Evolutionary conservation across 768 basidiomycete species (phyloP), one percentile per base, ranked within the genome.

Genomic region (Kwoniella pini): DNA sequence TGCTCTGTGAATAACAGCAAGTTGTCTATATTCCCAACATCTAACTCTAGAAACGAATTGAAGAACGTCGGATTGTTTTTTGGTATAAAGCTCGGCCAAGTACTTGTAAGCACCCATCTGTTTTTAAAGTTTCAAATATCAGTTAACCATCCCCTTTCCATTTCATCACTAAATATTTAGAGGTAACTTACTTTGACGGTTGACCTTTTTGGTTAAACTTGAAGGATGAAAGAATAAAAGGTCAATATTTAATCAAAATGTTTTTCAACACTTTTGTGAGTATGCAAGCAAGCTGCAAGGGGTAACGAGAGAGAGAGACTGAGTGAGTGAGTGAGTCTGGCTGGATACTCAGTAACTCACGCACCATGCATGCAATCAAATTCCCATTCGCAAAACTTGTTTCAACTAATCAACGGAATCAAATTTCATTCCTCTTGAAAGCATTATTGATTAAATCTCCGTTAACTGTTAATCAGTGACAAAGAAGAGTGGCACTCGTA

Each of bases 11-110:
- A 97, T 90, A 70, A 99, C 92, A 74, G 96, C 92, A 76, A 98
- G 82, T 80, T 99, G 96, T 69, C 96, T 90, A 83, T 93, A 96
- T 79, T 97, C 94, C 94, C 94, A 96, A 86, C 92, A 95, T 73
- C 95, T 85, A 69, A 99, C 95, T 76, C 96, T 93, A 77, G 95
- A 88, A 68, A 99, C 85, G 84, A 99, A 99, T 71, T 92, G 91
- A 79, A 97, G 86, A 70, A 98, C 92, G 82, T 77, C 77, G 62
- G 71, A 72, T 62, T 75, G 75, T 70, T 79, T 79, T 67, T 96
- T 96, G 84, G 94, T 95, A 88, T 94, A 92, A 67, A 98, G 82
- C 83, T 97, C 95, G 71, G 89, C 87, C 78, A 97, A 87, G 80
- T 97, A 97, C 81, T 95, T 79, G 74, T 76, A 79, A 64, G 77